Conservation (phyloP, 78 protist species). For the Guillardia theta region DNA sequence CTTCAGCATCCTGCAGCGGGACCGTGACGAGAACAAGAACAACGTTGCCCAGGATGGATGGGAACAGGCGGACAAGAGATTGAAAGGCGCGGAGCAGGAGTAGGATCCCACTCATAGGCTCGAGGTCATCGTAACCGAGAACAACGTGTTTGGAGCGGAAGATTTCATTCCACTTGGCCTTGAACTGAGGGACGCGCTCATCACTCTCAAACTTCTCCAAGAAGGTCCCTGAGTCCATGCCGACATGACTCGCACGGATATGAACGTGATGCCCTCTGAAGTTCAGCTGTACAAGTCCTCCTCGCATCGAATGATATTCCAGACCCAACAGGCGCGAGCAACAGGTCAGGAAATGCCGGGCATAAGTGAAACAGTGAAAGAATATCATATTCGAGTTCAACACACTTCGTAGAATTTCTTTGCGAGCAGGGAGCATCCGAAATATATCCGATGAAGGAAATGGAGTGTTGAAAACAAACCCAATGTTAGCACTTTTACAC, state of each 20-base stretch:
- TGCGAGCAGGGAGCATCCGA: conserved; percentile 20
- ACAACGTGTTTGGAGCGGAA: not conserved
- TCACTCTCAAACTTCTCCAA: not conserved
- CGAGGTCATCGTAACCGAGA: not conserved
- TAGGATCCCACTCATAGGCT: not conserved
- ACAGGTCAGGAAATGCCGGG: not conserved
- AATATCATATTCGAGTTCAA: not conserved
- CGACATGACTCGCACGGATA: not conserved
- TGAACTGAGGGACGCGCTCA: too few species aligned
- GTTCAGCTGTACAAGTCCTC: not conserved
- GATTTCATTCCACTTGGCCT: not conserved
- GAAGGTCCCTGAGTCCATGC: not conserved
- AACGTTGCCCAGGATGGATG: not conserved
- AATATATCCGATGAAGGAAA: not conserved
- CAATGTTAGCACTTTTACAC: not conserved
- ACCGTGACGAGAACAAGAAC: not conserved
- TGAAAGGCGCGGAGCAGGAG: not conserved
- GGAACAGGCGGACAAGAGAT: not conserved
- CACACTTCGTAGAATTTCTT: not conserved
- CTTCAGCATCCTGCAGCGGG: not conserved
- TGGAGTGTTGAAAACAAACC: not conserved
- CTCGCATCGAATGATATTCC: not conserved
- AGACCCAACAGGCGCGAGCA: not conserved
- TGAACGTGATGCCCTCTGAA: not conserved
- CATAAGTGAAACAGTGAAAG: conserved; percentile 5